phyloP scores from a whole-genome alignment of 139 green algal genomes.

The Zygnema circumcarinatum region DNA sequence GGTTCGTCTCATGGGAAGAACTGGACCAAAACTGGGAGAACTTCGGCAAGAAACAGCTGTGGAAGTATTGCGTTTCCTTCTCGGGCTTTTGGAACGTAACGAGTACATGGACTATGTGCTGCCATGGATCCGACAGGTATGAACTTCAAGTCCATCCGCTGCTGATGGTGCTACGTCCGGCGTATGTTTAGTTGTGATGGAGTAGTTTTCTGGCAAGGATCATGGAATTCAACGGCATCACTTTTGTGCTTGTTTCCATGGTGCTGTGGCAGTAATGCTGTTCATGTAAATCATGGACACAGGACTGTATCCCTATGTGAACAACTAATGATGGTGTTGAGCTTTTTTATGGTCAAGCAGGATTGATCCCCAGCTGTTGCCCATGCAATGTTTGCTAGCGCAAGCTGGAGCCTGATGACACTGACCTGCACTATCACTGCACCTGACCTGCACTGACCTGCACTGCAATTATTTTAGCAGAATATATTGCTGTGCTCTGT shows the following conservation, averaged over 20 bases:
- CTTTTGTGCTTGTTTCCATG: no score
- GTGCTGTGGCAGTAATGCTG: no score
- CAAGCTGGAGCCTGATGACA: no score
- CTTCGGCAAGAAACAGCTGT: not conserved
- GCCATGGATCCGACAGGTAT: not conserved
- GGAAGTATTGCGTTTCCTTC: not conserved
- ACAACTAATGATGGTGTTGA: not conserved
- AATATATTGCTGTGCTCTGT: no score
- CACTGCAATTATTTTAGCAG: no score
- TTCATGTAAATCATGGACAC: not conserved
- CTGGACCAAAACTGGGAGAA: not conserved
- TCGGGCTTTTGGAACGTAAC: not conserved
- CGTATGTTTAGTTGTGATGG: not conserved
- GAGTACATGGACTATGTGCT: not conserved
- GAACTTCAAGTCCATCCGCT: not conserved
- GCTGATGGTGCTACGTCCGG: not conserved
- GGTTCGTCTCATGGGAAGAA: not conserved
- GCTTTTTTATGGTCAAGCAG: no score
- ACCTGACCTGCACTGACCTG: no score
- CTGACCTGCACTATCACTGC: no score
- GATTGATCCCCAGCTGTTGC: no score
- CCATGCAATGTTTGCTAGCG: no score
- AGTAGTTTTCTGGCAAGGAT: not conserved
- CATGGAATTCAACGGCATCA: not conserved
- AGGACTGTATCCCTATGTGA: not conserved